Conservation (phyloP, 306 rosid species). For the Cicer cuneatum region DNA sequence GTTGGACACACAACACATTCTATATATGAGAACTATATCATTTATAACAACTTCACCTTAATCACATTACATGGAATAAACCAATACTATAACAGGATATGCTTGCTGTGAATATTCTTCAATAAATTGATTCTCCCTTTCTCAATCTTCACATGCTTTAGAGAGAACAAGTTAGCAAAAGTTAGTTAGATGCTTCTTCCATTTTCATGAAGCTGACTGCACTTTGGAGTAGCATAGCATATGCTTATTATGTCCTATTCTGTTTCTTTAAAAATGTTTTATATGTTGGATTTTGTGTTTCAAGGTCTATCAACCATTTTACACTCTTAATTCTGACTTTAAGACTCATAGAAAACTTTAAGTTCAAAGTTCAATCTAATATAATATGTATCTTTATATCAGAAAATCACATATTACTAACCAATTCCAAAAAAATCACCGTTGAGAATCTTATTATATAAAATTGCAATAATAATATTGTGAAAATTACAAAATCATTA, state of each 20-base stretch:
- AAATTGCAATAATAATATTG: not conserved
- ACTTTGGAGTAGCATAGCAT: slow-evolving; percentile 25
- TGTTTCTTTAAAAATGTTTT: slow-evolving; percentile 20
- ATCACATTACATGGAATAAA: slow-evolving; percentile 50
- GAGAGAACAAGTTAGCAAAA: slow-evolving; percentile 36
- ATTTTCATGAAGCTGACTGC: slow-evolving; percentile 33
- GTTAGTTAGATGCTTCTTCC: slow-evolving; percentile 52
- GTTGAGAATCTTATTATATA: not conserved
- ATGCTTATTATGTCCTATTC: slow-evolving; percentile 46
- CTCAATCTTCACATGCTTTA: slow-evolving; percentile 36
- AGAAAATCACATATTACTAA: no score
- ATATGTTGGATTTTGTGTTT: slow-evolving; percentile 25
- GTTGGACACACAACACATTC: not conserved
- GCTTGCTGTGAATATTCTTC: slow-evolving; percentile 48
- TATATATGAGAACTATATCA: slow-evolving; percentile 19
- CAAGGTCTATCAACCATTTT: slow-evolving; percentile 19
- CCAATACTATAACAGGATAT: slow-evolving; percentile 53
- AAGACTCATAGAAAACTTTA: no score
- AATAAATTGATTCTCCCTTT: slow-evolving; percentile 35
- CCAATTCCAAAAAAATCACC: not conserved
- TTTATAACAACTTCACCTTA: slow-evolving; percentile 52
- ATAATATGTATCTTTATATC: no score
- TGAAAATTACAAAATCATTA: not conserved
- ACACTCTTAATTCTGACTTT: not conserved
- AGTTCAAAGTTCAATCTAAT: no score